phyloP scores from a whole-genome alignment of 768 basidiomycete species.

The Pisolithus marmoratus region DNA sequence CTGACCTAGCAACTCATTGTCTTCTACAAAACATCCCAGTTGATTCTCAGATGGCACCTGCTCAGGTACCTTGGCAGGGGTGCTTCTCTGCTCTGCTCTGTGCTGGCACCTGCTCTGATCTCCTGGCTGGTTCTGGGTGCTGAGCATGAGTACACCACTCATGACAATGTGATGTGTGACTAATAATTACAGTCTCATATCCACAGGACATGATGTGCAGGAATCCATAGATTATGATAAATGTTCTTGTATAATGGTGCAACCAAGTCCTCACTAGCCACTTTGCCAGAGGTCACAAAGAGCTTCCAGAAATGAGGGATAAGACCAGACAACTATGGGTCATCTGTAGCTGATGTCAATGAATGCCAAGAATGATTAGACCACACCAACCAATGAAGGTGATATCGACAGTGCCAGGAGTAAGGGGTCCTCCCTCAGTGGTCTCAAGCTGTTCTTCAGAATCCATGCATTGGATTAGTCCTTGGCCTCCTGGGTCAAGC shows the following conservation, averaged over 20 bases:
- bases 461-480: slow-evolving; percentile 85
- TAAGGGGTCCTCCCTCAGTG: slow-evolving; percentile 76
- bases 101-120: too few relatives aligned
- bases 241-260: slow-evolving; percentile 40
- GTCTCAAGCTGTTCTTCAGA: slow-evolving; percentile 81
- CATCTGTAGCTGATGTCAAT: slow-evolving; percentile 41
- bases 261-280: slow-evolving; percentile 42
- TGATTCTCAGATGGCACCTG: too few relatives aligned
- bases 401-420: slow-evolving; percentile 77
- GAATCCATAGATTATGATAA: too few relatives aligned
- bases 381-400: slow-evolving; percentile 70
- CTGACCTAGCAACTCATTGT: too few relatives aligned
- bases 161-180: too few relatives aligned
- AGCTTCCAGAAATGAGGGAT: slow-evolving; percentile 83
- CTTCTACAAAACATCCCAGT: too few relatives aligned
- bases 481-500: slow-evolving; percentile 74
- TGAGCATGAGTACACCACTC: too few relatives aligned
- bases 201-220: too few relatives aligned
- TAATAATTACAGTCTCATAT: too few relatives aligned
- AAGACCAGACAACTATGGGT: slow-evolving; percentile 88
- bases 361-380: background rate
- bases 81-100: too few relatives aligned
- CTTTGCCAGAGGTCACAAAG: slow-evolving; percentile 40
- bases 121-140: too few relatives aligned
- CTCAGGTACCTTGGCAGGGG: too few relatives aligned